Evolutionary conservation across 2,329 filamentous ascomycete species (phyloP).

Genomic region (Cytospora piceicola): DNA sequence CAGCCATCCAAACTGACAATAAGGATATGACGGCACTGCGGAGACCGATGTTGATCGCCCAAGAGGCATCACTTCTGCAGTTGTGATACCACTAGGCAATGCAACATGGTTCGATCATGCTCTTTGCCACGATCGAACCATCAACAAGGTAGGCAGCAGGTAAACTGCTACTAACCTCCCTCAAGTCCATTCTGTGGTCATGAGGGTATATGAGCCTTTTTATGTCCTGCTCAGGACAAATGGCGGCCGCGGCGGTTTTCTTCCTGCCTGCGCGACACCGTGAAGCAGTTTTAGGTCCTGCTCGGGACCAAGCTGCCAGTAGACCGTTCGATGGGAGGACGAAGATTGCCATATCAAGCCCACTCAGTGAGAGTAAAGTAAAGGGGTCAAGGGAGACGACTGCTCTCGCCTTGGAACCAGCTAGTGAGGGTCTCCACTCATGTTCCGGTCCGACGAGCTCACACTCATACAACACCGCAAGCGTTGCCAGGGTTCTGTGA

Average conservation of each 20-base stretch:
- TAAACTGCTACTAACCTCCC: not conserved
- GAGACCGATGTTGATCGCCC: too few species aligned
- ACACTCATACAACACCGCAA: slow-evolving; percentile 67
- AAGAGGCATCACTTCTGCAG: not conserved
- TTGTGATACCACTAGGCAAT: not conserved
- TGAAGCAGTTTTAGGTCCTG: slow-evolving; percentile 16
- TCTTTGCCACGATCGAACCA: not conserved
- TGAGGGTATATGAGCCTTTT: slow-evolving; percentile 32
- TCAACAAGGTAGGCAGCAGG: not conserved
- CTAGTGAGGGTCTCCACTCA: slow-evolving; percentile 10
- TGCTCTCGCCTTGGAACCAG: slow-evolving; percentile 20
- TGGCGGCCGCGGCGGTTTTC: not conserved
- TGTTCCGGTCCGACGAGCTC: not conserved
- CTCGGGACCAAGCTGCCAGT: not conserved
- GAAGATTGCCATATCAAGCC: not conserved
- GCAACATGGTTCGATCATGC: not conserved
- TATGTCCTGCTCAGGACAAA: slow-evolving; percentile 35
- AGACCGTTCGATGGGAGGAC: not conserved
- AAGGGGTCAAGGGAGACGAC: not conserved
- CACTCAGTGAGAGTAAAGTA: not conserved
- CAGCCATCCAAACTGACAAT: not conserved
- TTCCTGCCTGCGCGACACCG: slow-evolving; percentile 1
- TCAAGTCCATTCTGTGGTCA: not conserved
- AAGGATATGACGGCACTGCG: not conserved
- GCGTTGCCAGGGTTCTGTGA: slow-evolving; percentile 62